These are phyloP conservation scores for Dentiscutata heterogama DNA, from an alignment of 371 early-diverging fungal species.

Conservation along the genomic window DNA sequence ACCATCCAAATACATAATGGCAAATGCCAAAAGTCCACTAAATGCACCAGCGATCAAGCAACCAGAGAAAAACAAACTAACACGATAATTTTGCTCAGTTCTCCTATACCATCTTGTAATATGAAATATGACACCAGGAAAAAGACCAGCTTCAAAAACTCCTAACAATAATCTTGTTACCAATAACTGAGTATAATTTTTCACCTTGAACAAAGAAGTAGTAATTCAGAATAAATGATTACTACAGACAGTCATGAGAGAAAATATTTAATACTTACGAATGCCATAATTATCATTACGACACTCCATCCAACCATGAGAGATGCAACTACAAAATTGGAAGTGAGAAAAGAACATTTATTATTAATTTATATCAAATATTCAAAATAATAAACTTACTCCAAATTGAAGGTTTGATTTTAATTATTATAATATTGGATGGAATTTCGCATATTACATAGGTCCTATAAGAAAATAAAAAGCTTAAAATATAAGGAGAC, in stretches of 20 bases:
- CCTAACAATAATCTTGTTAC: constrained; percentile 78
- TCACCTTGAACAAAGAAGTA: constrained; percentile 17
- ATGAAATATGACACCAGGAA: constrained; percentile 79
- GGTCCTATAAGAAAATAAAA: not conserved
- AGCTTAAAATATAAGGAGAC: not conserved
- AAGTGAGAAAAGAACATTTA: constrained; percentile 69
- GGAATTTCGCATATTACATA: constrained; percentile 19
- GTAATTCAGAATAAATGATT: not conserved
- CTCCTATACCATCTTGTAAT: constrained; percentile 83
- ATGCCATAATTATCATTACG: constrained; percentile 57
- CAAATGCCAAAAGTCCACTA: constrained; percentile 71
- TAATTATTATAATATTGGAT: constrained; percentile 13
- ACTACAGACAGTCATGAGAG: not conserved
- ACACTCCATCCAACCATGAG: constrained; percentile 73
- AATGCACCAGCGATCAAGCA: constrained; percentile 78
- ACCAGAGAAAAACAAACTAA: constrained; percentile 74
- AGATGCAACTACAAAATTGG: constrained; percentile 77
- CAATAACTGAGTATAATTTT: constrained; percentile 58
- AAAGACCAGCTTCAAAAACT: constrained; percentile 75
- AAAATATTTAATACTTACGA: constrained; percentile 23
- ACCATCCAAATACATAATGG: constrained; percentile 67
- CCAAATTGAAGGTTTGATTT: constrained; percentile 2
- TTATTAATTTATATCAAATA: constrained; percentile 50
- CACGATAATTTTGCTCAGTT: constrained; percentile 76
- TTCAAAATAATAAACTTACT: not conserved